Evolutionary conservation across 768 basidiomycete genomes (phyloP).

Genomic region (Naematelia aurantialba): DNA sequence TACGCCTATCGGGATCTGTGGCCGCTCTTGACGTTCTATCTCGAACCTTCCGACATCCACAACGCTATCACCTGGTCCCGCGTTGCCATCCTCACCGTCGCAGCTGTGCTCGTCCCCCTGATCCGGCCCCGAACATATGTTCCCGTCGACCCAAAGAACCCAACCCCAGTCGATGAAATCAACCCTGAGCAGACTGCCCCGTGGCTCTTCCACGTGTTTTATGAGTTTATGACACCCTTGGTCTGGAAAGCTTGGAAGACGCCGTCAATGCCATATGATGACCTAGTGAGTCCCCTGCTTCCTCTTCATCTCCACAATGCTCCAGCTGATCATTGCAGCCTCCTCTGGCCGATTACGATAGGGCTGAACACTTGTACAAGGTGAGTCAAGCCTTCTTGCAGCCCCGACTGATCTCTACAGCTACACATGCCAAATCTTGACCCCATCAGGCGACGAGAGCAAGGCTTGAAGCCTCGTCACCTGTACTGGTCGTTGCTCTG

Average conservation of each 20-base stretch:
- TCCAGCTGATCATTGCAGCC: constrained; percentile 41
- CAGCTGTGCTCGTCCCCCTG: constrained; percentile 58
- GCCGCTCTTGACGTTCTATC: constrained; percentile 60
- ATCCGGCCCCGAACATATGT: constrained; percentile 60
- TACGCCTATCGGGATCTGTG: constrained; percentile 61
- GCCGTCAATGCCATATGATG: constrained; percentile 47
- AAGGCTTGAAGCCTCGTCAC: constrained; percentile 53
- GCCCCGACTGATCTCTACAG: constrained; percentile 9
- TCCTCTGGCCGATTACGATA: constrained; percentile 55
- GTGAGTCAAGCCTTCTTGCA: constrained; percentile 9
- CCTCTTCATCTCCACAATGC: neutral
- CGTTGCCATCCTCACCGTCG: constrained; percentile 54
- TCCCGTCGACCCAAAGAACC: constrained; percentile 56
- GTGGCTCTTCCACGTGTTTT: constrained; percentile 54
- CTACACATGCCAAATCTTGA: constrained; percentile 50
- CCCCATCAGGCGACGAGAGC: constrained; percentile 42
- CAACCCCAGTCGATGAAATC: constrained; percentile 22
- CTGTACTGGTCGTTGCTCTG: constrained; percentile 56
- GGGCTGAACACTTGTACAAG: constrained; percentile 44
- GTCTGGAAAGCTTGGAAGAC: constrained; percentile 45
- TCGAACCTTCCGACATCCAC: constrained; percentile 55
- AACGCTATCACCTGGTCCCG: constrained; percentile 58
- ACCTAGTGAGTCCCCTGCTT: constrained; percentile 23
- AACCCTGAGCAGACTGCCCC: constrained; percentile 59
- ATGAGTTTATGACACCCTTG: constrained; percentile 58